A percentile compares a stretch with the other conserved stretches of the same genome.
phyloP scores from a whole-genome alignment of 495 filamentous ascomycete genomes.

The Neurospora discreta region DNA sequence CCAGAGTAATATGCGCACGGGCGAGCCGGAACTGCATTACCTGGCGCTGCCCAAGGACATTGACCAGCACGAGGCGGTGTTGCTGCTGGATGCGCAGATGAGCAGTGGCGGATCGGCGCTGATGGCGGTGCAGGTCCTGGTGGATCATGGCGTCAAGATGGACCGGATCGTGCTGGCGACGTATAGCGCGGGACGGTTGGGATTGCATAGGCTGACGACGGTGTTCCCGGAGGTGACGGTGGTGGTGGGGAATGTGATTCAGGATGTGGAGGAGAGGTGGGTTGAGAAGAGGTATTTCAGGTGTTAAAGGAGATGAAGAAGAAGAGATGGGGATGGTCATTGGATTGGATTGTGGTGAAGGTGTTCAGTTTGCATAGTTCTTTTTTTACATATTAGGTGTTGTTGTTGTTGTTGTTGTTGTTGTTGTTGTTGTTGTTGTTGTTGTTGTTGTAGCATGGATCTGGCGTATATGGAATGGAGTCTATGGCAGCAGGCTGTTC shows the following conservation, averaged over 20 bases:
- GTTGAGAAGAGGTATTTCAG: constrained; percentile 28
- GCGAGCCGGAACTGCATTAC: constrained; percentile 88
- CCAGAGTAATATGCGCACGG: constrained; percentile 71
- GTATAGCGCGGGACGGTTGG: constrained; percentile 30
- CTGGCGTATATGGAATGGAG: not conserved
- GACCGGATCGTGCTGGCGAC: constrained; percentile 52
- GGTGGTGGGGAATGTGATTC: constrained; percentile 61
- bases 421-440: not conserved
- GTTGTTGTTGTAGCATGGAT: not conserved
- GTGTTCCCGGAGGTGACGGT: constrained; percentile 80
- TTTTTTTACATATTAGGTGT: not conserved
- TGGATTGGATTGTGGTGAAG: too few relatives aligned
- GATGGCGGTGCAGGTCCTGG: constrained; percentile 89
- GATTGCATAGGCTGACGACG: constrained; percentile 67
- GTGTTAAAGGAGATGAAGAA: constrained; percentile 7
- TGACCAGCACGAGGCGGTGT: constrained; percentile 58
- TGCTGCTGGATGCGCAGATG: constrained; percentile 90
- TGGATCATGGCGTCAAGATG: constrained; percentile 86
- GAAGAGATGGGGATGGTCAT: not conserved
- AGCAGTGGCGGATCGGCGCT: constrained; percentile 83
- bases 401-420: not conserved
- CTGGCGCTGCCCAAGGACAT: constrained; percentile 64
- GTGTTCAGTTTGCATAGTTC: not conserved
- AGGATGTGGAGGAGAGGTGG: constrained; percentile 26
- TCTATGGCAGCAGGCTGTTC: not conserved